A percentile compares a stretch with the other conserved stretches of the same genome.
phyloP scores from a whole-genome alignment of 192 early-diverging fungal species.

The Coemansia asiatica region DNA sequence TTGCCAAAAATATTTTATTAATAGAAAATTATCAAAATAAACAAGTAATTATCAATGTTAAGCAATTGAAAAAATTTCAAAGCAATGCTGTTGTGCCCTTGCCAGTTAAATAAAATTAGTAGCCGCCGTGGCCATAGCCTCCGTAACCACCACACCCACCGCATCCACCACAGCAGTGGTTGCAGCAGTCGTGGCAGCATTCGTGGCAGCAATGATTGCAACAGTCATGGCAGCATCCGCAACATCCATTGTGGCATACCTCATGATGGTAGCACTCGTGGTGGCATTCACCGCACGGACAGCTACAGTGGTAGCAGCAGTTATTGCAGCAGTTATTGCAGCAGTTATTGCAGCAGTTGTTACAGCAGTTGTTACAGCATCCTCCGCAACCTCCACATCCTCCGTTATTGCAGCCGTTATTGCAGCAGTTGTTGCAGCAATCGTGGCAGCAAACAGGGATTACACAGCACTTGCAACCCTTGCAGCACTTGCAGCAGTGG shows the following conservation, averaged over 20 bases:
- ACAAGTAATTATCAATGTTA: conserved; percentile 3
- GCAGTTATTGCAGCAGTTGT: conserved; percentile 16
- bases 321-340: conserved; percentile 21
- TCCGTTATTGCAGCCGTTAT: conserved; percentile 14
- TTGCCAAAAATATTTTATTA: too few species aligned
- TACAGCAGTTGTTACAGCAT: conserved; percentile 11
- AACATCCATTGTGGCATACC: conserved; percentile 24
- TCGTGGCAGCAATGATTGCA: conserved; percentile 33
- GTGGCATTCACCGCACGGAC: conserved; percentile 26
- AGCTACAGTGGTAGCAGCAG: conserved; percentile 22
- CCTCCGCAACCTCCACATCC: conserved; percentile 14
- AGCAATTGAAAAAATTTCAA: background rate
- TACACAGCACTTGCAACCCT: conserved; percentile 45
- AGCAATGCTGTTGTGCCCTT: background rate
- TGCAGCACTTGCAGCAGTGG: conserved; percentile 46
- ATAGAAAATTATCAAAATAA: background rate
- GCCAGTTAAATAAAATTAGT: background rate
- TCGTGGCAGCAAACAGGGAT: conserved; percentile 41
- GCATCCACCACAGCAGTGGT: conserved; percentile 3
- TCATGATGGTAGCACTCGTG: conserved; percentile 30
- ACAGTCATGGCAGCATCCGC: conserved; percentile 21
- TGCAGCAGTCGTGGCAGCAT: conserved; percentile 15
- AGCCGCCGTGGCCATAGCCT: conserved; percentile 13
- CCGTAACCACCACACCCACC: conserved; percentile 12
- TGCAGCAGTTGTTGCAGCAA: conserved; percentile 23